A percentile compares a stretch with the other conserved stretches of the same genome.
phyloP scores from a whole-genome alignment of 257 asterid genomes.

The Capsicum pubescens region DNA sequence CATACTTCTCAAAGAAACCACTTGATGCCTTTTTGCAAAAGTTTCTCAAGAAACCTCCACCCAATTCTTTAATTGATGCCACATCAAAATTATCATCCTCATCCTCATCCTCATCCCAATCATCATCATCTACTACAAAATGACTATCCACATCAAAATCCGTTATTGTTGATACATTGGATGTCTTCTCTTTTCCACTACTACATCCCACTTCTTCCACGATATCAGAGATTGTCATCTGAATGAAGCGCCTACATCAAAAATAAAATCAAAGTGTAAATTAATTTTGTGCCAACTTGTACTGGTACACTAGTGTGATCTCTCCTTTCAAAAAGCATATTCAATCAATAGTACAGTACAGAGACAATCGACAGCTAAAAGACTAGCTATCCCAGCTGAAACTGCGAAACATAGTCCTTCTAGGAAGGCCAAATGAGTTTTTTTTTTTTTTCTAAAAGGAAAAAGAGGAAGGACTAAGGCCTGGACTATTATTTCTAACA shows the following conservation, averaged over 20 bases:
- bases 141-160: conserved; percentile 33
- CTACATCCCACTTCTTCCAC: conserved; percentile 36
- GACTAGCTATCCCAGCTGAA: conserved; percentile 17
- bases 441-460: not conserved
- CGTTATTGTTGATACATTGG: conserved; percentile 31
- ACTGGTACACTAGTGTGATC: not conserved
- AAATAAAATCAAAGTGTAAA: not conserved
- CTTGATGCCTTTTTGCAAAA: conserved; percentile 74
- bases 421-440: conserved; percentile 8
- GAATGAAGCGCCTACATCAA: conserved; percentile 19
- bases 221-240: conserved; percentile 24
- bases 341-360: not conserved
- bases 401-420: not conserved
- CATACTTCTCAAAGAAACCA: conserved; percentile 73
- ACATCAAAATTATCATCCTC: conserved; percentile 52
- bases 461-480: not conserved
- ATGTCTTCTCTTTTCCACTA: conserved; percentile 31
- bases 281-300: not conserved
- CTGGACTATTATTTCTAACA: not conserved
- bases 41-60: conserved; percentile 47
- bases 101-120: conserved; percentile 58
- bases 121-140: conserved; percentile 30
- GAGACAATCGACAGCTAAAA: not conserved
- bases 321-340: conserved; percentile 17
- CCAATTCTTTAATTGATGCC: conserved; percentile 51